Conservation (phyloP, 371 early-diverging fungal species). For the Mucor velutinosus region DNA sequence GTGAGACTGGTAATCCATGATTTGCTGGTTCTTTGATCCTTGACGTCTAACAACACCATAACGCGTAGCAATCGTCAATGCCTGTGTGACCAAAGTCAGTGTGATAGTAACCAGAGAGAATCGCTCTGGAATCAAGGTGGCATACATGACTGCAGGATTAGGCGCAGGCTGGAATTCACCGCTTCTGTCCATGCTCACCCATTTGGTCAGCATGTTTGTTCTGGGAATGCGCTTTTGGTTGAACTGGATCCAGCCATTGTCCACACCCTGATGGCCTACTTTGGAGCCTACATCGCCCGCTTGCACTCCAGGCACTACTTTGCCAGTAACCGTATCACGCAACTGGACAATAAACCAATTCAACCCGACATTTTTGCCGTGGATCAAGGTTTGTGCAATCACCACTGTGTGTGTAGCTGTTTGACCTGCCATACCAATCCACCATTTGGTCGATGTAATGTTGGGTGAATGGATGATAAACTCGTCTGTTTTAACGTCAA, state of each 20-base stretch:
- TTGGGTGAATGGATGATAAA: constrained; percentile 86
- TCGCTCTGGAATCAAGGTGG: constrained; percentile 70
- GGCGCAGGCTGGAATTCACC: constrained; percentile 65
- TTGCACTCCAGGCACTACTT: constrained; percentile 74
- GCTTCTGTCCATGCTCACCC: constrained; percentile 62
- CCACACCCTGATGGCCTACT: constrained; percentile 79
- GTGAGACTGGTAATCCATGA: constrained; percentile 71
- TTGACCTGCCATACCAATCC: constrained; percentile 91
- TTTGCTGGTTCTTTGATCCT: constrained; percentile 67
- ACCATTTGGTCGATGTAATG: constrained; percentile 89
- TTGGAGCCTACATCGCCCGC: constrained; percentile 89
- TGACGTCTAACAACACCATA: constrained; percentile 73
- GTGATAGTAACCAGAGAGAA: constrained; percentile 47
- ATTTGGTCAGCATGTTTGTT: constrained; percentile 74
- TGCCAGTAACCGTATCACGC: constrained; percentile 73
- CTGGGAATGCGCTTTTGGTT: constrained; percentile 81
- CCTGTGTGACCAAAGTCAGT: constrained; percentile 45
- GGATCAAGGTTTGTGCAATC: constrained; percentile 66
- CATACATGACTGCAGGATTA: constrained; percentile 64
- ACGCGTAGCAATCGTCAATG: constrained; percentile 69
- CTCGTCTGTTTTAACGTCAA: constrained; percentile 72
- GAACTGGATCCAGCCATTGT: constrained; percentile 93
- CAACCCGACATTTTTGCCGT: constrained; percentile 72
- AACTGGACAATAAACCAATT: constrained; percentile 88
- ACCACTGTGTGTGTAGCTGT: constrained; percentile 76